phyloP scores from a whole-genome alignment of 2,329 filamentous ascomycete genomes.

The Hortaea werneckii region DNA sequence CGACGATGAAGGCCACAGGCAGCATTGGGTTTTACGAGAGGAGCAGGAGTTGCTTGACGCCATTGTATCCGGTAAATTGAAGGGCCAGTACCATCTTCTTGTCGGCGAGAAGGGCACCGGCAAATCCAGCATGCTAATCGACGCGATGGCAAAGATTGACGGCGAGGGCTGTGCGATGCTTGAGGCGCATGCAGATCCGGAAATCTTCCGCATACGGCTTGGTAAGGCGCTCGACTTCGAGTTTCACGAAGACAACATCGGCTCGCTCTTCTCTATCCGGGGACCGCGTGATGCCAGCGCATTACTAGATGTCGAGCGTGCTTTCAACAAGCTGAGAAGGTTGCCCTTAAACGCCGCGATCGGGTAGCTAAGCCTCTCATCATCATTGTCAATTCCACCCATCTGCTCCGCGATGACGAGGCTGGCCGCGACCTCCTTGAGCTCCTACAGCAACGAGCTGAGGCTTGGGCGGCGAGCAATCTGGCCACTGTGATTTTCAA shows the following conservation, averaged over 20 bases:
- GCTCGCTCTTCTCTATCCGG: conserved; percentile 86
- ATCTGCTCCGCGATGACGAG: conserved; percentile 82
- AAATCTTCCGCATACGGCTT: conserved; percentile 86
- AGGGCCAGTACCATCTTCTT: conserved; percentile 81
- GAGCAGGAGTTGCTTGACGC: conserved; percentile 73
- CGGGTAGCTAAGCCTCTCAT: conserved; percentile 60
- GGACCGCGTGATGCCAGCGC: conserved; percentile 88
- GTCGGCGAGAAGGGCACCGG: conserved; percentile 94
- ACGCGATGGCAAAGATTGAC: conserved; percentile 87
- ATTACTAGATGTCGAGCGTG: conserved; percentile 86
- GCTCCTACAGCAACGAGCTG: conserved; percentile 86
- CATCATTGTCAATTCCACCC: conserved; percentile 90
- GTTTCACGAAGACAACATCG: conserved; percentile 96
- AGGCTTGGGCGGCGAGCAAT: conserved; percentile 89
- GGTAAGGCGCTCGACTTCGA: conserved; percentile 94
- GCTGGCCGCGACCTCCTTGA: conserved; percentile 90
- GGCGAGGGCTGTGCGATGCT: conserved; percentile 90
- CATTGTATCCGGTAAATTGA: conserved; percentile 65
- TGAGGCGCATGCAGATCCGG: conserved; percentile 86
- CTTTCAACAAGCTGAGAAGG: conserved; percentile 95
- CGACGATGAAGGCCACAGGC: conserved; percentile 39
- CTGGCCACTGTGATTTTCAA: conserved; percentile 91
- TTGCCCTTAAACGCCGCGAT: conserved; percentile 63
- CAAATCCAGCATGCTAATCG: conserved; percentile 92
- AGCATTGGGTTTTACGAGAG: conserved; percentile 72